Evolutionary conservation across 768 basidiomycete species (phyloP).

Genomic region (Mycena crocata): DNA sequence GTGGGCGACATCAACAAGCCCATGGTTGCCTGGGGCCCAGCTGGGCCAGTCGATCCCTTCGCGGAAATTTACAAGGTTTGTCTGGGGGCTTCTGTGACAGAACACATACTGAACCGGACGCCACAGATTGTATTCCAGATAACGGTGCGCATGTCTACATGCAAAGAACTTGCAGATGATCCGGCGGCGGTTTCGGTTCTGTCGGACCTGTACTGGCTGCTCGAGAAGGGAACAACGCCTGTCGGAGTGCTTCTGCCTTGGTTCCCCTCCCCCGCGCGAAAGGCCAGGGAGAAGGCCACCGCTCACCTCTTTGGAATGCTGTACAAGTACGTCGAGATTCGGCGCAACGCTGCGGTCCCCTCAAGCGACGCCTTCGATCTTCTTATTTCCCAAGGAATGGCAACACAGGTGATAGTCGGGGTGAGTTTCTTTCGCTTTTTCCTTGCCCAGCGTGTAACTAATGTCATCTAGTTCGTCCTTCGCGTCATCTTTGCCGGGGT

Average conservation of each 20-base stretch:
- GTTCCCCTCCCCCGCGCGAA: constrained; percentile 37
- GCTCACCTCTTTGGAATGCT: constrained; percentile 31
- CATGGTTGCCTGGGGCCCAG: not conserved
- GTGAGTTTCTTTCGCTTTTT: not conserved
- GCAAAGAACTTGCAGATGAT: not conserved
- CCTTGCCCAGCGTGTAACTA: too few relatives aligned
- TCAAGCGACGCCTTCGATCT: constrained; percentile 38
- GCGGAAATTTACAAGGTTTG: not conserved
- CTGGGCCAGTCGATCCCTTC: not conserved
- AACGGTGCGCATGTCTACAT: not conserved
- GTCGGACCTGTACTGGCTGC: not conserved
- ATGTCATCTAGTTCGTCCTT: not conserved
- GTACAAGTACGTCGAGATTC: constrained; percentile 28
- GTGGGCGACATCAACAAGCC: not conserved
- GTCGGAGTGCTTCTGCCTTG: constrained; percentile 39
- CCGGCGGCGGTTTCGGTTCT: not conserved
- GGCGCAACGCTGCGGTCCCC: constrained; percentile 25
- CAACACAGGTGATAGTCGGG: constrained; percentile 35
- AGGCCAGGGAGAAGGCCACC: constrained; percentile 32
- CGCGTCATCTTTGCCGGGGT: not conserved
- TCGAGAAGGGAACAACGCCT: not conserved
- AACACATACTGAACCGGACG: not conserved
- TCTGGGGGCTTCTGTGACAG: not conserved
- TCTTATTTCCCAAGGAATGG: constrained; percentile 33
- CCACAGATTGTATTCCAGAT: not conserved